Evolutionary conservation across 768 basidiomycete species (phyloP).

Genomic region (Mycena galericulata): DNA sequence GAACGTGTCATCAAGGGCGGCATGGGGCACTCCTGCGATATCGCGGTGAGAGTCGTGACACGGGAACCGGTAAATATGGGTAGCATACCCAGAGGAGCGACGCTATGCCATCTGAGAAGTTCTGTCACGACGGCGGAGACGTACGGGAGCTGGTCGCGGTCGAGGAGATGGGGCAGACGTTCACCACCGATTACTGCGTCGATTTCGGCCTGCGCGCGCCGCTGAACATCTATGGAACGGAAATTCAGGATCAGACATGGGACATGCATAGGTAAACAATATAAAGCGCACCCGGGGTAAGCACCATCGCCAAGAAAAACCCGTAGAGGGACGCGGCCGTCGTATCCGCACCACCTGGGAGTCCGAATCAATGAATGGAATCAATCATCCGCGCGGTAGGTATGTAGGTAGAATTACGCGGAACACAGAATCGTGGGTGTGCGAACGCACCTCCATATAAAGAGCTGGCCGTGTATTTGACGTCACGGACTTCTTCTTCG

Average conservation of each 20-base stretch:
- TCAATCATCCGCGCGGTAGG: background rate
- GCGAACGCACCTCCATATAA: constrained; percentile 55
- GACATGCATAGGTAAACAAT: background rate
- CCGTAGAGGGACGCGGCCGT: constrained; percentile 59
- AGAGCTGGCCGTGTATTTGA: constrained; percentile 58
- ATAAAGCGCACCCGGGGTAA: constrained; percentile 45
- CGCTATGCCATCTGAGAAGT: constrained; percentile 60
- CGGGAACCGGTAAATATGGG: background rate
- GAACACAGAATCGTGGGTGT: too few species aligned
- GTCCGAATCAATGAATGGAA: background rate
- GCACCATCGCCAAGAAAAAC: constrained; percentile 63
- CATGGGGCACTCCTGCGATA: constrained; percentile 57
- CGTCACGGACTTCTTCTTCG: constrained; percentile 49
- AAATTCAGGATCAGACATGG: background rate
- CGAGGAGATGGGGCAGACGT: constrained; percentile 53
- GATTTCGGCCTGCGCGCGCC: constrained; percentile 66
- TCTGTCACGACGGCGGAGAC: constrained; percentile 59
- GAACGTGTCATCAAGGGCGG: constrained; percentile 57
- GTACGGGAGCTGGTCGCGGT: constrained; percentile 62
- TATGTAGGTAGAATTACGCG: too few species aligned
- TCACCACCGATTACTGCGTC: constrained; percentile 54
- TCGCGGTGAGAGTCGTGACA: background rate
- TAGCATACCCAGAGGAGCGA: constrained; percentile 55
- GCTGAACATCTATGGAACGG: constrained; percentile 55
- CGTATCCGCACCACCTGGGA: constrained; percentile 62